phyloP scores from a whole-genome alignment of 2,329 filamentous ascomycete genomes.

The Cercospora canescens region DNA sequence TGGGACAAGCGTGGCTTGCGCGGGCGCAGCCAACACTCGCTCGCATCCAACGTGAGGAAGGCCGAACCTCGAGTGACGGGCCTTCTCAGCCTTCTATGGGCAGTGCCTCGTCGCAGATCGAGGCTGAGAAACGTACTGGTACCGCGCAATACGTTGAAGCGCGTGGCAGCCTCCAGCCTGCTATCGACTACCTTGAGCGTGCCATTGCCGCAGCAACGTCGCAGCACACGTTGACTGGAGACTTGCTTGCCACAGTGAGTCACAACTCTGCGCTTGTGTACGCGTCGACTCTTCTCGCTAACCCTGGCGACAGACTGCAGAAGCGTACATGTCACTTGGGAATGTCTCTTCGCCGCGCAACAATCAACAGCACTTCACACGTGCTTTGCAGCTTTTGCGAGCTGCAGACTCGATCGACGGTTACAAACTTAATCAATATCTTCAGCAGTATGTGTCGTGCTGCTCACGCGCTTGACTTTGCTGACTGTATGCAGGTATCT shows the following conservation, averaged over 20 bases:
- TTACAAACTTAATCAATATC: conserved; percentile 46
- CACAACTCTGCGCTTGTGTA: not conserved
- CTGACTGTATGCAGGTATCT: conserved; percentile 40
- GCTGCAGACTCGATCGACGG: conserved; percentile 43
- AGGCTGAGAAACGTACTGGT: conserved; percentile 41
- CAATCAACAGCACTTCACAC: conserved; percentile 48
- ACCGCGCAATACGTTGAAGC: conserved; percentile 54
- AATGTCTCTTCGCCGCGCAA: conserved; percentile 49
- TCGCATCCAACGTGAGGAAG: conserved; percentile 49
- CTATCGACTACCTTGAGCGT: conserved; percentile 52
- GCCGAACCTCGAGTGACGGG: conserved; percentile 40
- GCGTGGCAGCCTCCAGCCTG: conserved; percentile 51
- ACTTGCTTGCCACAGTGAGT: conserved; percentile 48
- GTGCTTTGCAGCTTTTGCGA: conserved; percentile 49
- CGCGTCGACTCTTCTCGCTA: not conserved
- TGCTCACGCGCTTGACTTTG: not conserved
- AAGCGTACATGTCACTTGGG: conserved; percentile 55
- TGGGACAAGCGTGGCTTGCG: conserved; percentile 54
- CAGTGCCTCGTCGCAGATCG: conserved; percentile 32
- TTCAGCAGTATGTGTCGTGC: conserved; percentile 46
- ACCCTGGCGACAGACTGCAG: conserved; percentile 46
- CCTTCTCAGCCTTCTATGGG: conserved; percentile 31
- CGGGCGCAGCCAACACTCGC: conserved; percentile 52
- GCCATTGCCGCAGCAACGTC: conserved; percentile 47
- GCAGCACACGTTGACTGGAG: conserved; percentile 41